Base-by-base conservation (phyloP, 768 basidiomycete species). In the Termitomyces sp. region DNA sequence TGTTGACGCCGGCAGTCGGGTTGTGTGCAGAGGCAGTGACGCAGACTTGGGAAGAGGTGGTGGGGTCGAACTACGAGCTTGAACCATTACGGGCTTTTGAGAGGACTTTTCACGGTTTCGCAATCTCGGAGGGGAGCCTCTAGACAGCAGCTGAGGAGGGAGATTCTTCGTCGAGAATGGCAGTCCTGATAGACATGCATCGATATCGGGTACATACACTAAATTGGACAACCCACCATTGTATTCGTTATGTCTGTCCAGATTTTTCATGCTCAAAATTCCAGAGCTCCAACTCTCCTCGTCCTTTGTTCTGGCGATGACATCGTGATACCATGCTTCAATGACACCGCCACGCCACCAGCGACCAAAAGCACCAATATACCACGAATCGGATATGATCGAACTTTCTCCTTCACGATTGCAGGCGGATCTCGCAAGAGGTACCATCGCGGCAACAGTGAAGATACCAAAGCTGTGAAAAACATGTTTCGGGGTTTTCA, bases 291-390 rank as follows among this genome's bases (percentile, higher is more conserved):
- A 88, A 64, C 86, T 82, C 70, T 91, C 88, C 61, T 89, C 82
- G 60, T 89, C 87, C 66, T 84, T 89, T 28, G 83, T 79, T 59
- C 83, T 77, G 38, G 83, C 76, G 65, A 89, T 79, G 59, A 84
- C 81, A 74, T 89, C 85, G 65, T 85, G 84, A 76, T 86, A 91
- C 87, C 89, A 90, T n/a, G 86, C 81, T 64, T 92, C 88, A 59
- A 93, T 78, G n/a, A 84, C 75, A 44, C 91, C 92, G 49, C 90
- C 92, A 51, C 89, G 79, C 89, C 91, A 96, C 94, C 94, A 96
- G 64, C 83, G 86, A 1, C 94, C 94, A 74, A 96, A 96, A 12
- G 89, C 89, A 35, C 94, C 94, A 63, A 96, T 79, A 74, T 92
- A 96, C 90, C 93, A 94, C 39, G 89, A 86, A 74, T 95, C 90